Evolutionary conservation across 2,329 filamentous ascomycete species (phyloP).

Genomic region (Trichoderma sp.): DNA sequence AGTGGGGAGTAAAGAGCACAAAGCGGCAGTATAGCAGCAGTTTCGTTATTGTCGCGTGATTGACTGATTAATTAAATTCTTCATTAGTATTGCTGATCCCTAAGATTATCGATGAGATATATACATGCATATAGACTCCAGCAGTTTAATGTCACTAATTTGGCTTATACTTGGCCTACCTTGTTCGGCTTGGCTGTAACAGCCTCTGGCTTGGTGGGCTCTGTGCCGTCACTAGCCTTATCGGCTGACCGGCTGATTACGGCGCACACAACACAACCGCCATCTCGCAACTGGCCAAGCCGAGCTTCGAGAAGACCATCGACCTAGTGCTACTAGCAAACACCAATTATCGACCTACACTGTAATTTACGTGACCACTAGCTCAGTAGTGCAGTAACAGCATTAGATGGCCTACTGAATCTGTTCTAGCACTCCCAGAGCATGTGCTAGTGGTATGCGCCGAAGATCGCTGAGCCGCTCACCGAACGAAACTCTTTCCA

Average conservation of each 20-base stretch:
- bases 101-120: background rate
- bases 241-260: slow-evolving; percentile 12
- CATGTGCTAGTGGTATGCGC: background rate
- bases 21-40: background rate
- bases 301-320: background rate
- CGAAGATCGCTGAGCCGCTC: slow-evolving; percentile 1
- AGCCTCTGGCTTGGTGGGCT: background rate
- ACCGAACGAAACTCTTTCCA: background rate
- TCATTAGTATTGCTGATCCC: background rate
- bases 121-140: background rate
- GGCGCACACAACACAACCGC: background rate
- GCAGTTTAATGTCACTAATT: background rate
- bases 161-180: background rate
- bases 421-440: background rate
- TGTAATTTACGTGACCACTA: background rate
- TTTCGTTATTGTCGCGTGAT: slow-evolving; percentile 2
- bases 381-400: background rate
- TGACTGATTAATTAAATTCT: background rate
- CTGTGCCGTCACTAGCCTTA: slow-evolving; percentile 13
- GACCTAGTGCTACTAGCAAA: background rate
- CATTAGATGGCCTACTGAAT: background rate
- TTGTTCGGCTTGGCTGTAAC: background rate
- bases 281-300: slow-evolving; percentile 6
- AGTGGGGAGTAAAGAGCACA: background rate
- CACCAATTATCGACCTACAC: background rate